Percentiles rank a stretch among this genome's conserved stretches.
Conservation (phyloP, 1,284 basidiomycete species). For the Rhizoctonia solani region DNA sequence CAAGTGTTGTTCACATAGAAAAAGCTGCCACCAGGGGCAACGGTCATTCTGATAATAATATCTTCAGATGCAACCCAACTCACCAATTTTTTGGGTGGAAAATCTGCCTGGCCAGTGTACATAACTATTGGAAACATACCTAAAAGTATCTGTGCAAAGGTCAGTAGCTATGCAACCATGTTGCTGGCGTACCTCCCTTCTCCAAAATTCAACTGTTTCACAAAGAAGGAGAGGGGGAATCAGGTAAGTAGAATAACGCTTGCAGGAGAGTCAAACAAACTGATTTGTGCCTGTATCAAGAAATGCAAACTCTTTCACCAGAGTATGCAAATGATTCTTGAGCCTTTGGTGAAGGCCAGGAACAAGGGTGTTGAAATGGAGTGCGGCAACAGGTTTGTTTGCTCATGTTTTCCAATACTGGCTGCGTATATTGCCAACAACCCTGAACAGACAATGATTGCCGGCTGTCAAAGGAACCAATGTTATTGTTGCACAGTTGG, state of each 20-base stretch:
- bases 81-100: slow-evolving; percentile 30
- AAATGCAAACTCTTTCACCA: slow-evolving; percentile 47
- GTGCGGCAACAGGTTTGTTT: slow-evolving; percentile 47
- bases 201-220: not conserved
- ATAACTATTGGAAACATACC: slow-evolving; percentile 36
- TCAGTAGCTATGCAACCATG: slow-evolving; percentile 1
- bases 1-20: slow-evolving; percentile 10
- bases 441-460: slow-evolving; percentile 49
- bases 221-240: not conserved
- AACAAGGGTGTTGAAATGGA: slow-evolving; percentile 45
- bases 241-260: not conserved
- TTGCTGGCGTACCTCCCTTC: slow-evolving; percentile 34
- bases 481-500: slow-evolving; percentile 10
- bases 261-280: too few relatives aligned
- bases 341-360: slow-evolving; percentile 46
- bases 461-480: slow-evolving; percentile 36
- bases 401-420: slow-evolving; percentile 48
- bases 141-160: slow-evolving; percentile 17
- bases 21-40: slow-evolving; percentile 16
- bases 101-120: slow-evolving; percentile 35
- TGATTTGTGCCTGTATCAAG: not conserved
- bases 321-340: slow-evolving; percentile 47
- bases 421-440: slow-evolving; percentile 52
- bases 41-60: slow-evolving; percentile 33
- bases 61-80: slow-evolving; percentile 36